Base-by-base conservation (phyloP, 139 green algal genomes). In the Chlorella sorokiniana region DNA sequence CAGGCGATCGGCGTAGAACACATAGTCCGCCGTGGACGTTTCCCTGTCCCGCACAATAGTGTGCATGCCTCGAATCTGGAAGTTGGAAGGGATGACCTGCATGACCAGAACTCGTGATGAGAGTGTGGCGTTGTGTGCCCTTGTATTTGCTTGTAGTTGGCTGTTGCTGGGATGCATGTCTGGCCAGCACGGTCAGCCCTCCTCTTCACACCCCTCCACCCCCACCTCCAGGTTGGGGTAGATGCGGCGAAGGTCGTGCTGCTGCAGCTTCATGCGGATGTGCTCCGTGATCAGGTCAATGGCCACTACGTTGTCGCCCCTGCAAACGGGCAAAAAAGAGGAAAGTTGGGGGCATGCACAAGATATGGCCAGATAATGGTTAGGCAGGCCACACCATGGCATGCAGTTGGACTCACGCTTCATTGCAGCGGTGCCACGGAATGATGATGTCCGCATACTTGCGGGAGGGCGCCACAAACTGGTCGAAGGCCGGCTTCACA, bases 281-380 rank as follows among this genome's bases (percentile, higher is more conserved):
- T 99, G 95, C 86, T 99, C 89, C 33, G 94, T 95, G 92, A 99
- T 99, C 72, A 99, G 91, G 86, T 98, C 95, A 40, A 99, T 97
- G 10, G 96, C 96, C 68, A 98, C 96, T 11, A 93, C 33, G 86
- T 98, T 98, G 82, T 94, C 89, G 27, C 88, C 90, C 62, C 90
- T 77, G 44, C 44, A 14, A n/a, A 54, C 10, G n/a, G 62, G 29
- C 9, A 65, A 65, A 10, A n/a, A n/a, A n/a, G n/a, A n/a, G n/a
- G n/a, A n/a, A n/a, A n/a, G n/a, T n/a, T n/a, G n/a, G n/a, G n/a
- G n/a, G n/a, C n/a, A n/a, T n/a, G n/a, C n/a, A n/a, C n/a, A n/a
- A n/a, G n/a, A n/a, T n/a, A n/a, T n/a, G 16, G 56, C 18, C 22
- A 65, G 22, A 16, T 33, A 65, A 29, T 65, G 56, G 6, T 65